Evolutionary conservation across 495 filamentous ascomycete species (phyloP), one percentile per base, ranked within the genome.

Genomic region (Trichoderma erinaceum): DNA sequence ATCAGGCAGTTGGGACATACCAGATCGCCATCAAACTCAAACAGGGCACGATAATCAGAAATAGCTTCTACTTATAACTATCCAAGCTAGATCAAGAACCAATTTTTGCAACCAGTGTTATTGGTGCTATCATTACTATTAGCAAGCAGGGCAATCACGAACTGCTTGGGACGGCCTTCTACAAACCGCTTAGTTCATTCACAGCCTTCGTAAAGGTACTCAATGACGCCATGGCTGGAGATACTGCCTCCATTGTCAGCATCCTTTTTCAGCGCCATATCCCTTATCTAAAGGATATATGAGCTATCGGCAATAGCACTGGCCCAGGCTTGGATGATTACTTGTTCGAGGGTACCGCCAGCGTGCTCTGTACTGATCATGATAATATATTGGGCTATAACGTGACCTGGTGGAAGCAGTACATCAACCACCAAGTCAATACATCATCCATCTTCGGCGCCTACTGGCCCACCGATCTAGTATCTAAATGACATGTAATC

Each of bases 291-390:
- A 44, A 4, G 43, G 43, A 44, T 16, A 16, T 44, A 13, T 44
- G 43, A 3, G 43, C 43, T 44, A 44, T 44, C 41, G 11, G 16
- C 43, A 44, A 11, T 44, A 35, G 32, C 32, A 35, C 32, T 35
- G 6, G 32, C 32, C 32, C 32, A 35, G 43, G 43, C 8, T 44
- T 16, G 13, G 43, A 44, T 13, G 43, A 44, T 13, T 44, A 44
- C 43, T 44, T 44, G 43, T 16, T 1, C 4, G 8, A 44, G 16
- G 43, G 43, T 44, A 10, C 43, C 10, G 43, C 43, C 16, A 44
- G 43, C 43, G 43, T 44, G 43, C 83, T 83, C 0, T 90, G 89
- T 72, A 76, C 81, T 1, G 88, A 91, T 72, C 84, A 82, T 0
- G 77, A 78, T 18, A 75, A 75, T 41, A 69, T 80, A 21, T 44